Conservation (phyloP, 306 rosid species). For the Fagus crenata region DNA sequence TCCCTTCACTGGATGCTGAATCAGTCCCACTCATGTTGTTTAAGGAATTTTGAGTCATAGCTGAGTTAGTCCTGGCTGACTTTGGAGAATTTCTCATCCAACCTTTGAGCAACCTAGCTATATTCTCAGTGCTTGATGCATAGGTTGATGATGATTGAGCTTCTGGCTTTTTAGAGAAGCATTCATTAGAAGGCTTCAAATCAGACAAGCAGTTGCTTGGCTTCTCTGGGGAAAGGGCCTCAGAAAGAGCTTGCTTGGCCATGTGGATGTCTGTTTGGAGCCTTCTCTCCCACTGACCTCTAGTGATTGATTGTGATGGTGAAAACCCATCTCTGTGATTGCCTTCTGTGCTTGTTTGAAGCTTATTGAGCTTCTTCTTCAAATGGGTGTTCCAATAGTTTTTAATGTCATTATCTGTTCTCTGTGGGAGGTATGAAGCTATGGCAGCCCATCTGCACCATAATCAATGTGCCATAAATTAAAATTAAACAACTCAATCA, state of each 20-base stretch:
- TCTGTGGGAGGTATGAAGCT: slow-evolving; percentile 94
- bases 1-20: slow-evolving; percentile 57
- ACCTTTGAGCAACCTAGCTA: slow-evolving; percentile 45
- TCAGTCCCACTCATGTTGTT: slow-evolving; percentile 39
- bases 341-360: slow-evolving; percentile 35
- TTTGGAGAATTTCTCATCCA: slow-evolving; percentile 51
- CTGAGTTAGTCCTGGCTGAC: slow-evolving; percentile 20
- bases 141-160: slow-evolving; percentile 27
- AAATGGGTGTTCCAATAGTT: slow-evolving; percentile 95
- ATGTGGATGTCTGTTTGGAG: slow-evolving; percentile 80
- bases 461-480: slow-evolving; percentile 26
- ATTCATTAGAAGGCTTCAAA: slow-evolving; percentile 28
- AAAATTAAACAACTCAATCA: slow-evolving; percentile 12
- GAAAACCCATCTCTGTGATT: slow-evolving; percentile 35
- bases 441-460: slow-evolving; percentile 93
- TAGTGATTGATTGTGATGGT: slow-evolving; percentile 45
- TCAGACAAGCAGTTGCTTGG: slow-evolving; percentile 19
- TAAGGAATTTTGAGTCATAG: slow-evolving; percentile 33
- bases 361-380: slow-evolving; percentile 73
- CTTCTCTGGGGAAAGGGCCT: slow-evolving; percentile 69
- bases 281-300: slow-evolving; percentile 98
- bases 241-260: slow-evolving; percentile 79
- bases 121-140: slow-evolving; percentile 60
- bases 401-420: slow-evolving; percentile 95
- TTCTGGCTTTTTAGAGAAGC: neutral